Evolutionary conservation across 108 stramenopile species (phyloP), one percentile per base, ranked within the genome.

Genomic region (Skeletonema tropicum): DNA sequence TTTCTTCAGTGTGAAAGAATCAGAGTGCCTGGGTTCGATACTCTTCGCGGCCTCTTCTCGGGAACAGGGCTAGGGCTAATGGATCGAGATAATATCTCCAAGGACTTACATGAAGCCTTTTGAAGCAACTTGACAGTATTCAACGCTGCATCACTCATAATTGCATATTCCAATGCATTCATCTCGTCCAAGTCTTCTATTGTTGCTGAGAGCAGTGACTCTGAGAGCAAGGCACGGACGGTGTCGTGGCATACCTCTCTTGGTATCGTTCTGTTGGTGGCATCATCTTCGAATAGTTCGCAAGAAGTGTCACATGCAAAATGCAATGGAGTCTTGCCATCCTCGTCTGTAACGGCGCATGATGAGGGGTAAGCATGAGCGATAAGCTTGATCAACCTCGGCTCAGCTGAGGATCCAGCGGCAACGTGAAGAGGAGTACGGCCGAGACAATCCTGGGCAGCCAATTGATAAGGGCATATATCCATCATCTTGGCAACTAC

Each of bases 341-440:
- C 77, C 7, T 73, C 82, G 64, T 92, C 91, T 73, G 82, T 81
- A 29, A 58, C 63, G 41, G 74, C 58, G 52, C 86, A 88, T 25
- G 86, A 70, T 26, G 84, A 80, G 17, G 87, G 89, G 66, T 87
- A 85, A 58, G 84, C 85, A 41, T 79, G 60, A 12, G 64, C 79
- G 7, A 92, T 75, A 48, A 89, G 52, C 41, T 79, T 45, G 39
- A 92, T 41, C 19, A 89, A 86, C 45, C 79, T 85, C 0, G 79
- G 77, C 15, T 71, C 66, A 0, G 85, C 89, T n/a, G 87, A 85
- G 26, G 88, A 85, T 45, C 83, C 87, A 76, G 87, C 86, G 7
- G 87, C 87, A 46, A 87, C 87, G 59, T 92, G 91, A 41, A 92
- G 70, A 2, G 91, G 91, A 1, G 91, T 92, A 1, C 91, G 86